Base-by-base conservation (phyloP, 441 rosid genomes). In the Syzygium malaccense region DNA sequence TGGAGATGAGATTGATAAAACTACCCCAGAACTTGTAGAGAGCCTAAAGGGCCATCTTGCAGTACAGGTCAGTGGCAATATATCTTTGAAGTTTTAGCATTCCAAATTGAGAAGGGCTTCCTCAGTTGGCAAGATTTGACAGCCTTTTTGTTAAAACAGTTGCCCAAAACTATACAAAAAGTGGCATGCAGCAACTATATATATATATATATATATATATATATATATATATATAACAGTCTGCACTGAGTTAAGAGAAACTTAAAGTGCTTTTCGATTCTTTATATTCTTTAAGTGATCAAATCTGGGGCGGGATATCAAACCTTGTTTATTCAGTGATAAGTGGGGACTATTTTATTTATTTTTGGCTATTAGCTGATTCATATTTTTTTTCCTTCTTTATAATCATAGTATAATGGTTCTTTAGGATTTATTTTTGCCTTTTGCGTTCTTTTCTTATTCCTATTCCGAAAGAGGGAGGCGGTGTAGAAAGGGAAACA, bases 1-100 rank as follows among this genome's bases (percentile, higher is more conserved):
- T 91, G 99, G 99, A 85, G 98, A 98, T 89, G 99, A 98, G 92
- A 96, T 92, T 23, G 98, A 96, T 90, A 96, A 98, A 95, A 96
- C 94, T 51, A 92, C 92, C 90, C 99, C 99, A 49, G 94, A 93
- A 87, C 91, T 90, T 89, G 92, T 98, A 93, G 91, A 57, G 90
- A 91, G 94, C 91, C 97, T 96, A 90, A 94, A 94, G 92, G 92
- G 88, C 90, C 94, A 88, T 88, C 93, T 96, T 23, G 95, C 93
- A 15, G 95, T 96, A 89, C 99, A 98, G 98, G 99, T 96, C 57
- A 45, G 78, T 32, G 71, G n/a, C 25, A 41, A 41, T 10, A 75
- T 75, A 41, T 75, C 53, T 75, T 66, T 75, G 12, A 14, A 75
- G 51, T 26, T 75, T 6, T 75, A 25, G 49, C n/a, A 75, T 75